Percentiles rank a stretch among this genome's conserved stretches.
Conservation (phyloP, 2,329 filamentous ascomycete genomes). For the Aurifilum marmelostoma region DNA sequence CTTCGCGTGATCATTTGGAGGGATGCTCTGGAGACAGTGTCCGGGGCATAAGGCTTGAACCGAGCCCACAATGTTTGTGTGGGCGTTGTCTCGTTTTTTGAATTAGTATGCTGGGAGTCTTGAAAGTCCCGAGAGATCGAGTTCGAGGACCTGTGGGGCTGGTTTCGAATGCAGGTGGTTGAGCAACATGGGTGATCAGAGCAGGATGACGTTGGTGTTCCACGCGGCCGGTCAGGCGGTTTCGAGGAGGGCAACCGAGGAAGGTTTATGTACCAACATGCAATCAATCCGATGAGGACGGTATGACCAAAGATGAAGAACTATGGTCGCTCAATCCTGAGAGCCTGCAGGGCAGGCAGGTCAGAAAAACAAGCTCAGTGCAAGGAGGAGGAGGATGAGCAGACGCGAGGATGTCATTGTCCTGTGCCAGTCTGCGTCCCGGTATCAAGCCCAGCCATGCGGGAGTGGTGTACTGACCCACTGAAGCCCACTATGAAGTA, state of each 20-base stretch:
- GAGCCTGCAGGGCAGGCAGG: background rate
- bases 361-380: background rate
- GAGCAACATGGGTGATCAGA: background rate
- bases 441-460: background rate
- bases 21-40: conserved; percentile 17
- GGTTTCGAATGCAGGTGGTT: no score
- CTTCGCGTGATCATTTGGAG: conserved; percentile 48
- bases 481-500: background rate
- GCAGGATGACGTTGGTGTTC: background rate
- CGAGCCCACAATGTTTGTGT: background rate
- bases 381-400: background rate
- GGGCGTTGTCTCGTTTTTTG: background rate
- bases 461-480: background rate
- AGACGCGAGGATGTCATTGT: conserved; percentile 7
- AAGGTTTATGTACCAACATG: conserved; percentile 1
- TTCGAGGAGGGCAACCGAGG: background rate
- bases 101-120: background rate
- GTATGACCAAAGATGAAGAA: background rate
- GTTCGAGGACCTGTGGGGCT: background rate
- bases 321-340: background rate
- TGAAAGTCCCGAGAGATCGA: background rate
- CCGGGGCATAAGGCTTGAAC: conserved; percentile 10
- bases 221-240: conserved; percentile 2
- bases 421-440: background rate
- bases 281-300: background rate